A percentile compares a stretch with the other conserved stretches of the same genome.
These are phyloP conservation scores for Fusarium decemcellulare DNA, from an alignment of 2,329 filamentous ascomycete species.

Conservation along the genomic window DNA sequence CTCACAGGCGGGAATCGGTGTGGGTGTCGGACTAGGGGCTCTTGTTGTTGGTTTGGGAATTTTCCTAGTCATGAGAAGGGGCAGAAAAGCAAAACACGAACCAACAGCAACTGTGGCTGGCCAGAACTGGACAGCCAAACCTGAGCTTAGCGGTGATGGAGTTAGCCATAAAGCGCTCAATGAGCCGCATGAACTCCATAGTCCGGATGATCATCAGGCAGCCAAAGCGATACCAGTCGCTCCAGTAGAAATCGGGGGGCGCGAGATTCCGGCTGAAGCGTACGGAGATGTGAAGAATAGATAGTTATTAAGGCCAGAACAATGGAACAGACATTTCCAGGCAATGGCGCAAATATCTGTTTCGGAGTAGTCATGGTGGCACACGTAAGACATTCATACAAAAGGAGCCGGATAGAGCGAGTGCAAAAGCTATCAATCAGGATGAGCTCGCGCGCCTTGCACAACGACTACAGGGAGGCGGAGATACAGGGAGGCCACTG, in stretches of 20 bases:
- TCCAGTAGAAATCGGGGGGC: constrained; percentile 2
- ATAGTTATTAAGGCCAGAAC: too few relatives aligned
- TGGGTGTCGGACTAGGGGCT: neutral
- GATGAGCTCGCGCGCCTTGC: too few relatives aligned
- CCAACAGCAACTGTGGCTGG: neutral
- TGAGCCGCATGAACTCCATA: neutral
- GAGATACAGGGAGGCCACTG: too few relatives aligned
- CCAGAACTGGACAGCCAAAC: neutral
- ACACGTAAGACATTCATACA: too few relatives aligned
- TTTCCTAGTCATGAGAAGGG: neutral
- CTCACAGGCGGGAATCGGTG: neutral
- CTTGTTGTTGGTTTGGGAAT: neutral
- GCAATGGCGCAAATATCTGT: too few relatives aligned
- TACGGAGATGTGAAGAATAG: too few relatives aligned
- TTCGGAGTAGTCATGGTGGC: too few relatives aligned
- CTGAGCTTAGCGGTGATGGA: neutral
- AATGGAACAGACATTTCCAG: too few relatives aligned
- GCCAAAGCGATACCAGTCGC: neutral
- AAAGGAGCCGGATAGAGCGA: too few relatives aligned
- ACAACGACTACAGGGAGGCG: too few relatives aligned
- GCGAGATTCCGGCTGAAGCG: neutral
- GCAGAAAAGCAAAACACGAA: neutral
- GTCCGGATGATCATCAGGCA: neutral
- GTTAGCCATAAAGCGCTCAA: neutral
- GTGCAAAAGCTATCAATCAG: too few relatives aligned